Base-by-base conservation (phyloP, 208 protist genomes). In the Leishmania braziliensis region DNA sequence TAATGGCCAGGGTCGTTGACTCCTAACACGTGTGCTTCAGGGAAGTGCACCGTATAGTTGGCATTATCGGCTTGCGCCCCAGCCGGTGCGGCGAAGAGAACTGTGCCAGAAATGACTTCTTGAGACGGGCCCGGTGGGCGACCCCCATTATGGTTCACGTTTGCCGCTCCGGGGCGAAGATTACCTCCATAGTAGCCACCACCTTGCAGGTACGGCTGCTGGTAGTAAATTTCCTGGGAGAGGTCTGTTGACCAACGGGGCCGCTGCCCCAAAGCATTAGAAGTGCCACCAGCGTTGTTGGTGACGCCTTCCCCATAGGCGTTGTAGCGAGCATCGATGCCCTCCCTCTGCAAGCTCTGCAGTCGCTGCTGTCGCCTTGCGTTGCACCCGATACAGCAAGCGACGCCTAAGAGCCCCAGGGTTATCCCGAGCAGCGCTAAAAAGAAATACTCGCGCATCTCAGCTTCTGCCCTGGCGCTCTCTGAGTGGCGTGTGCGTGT, bases 61-160 rank as follows among this genome's bases (percentile, higher is more conserved):
- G 53, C 58, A 36, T 69, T 68, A 5, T 36, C 58, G 5, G n/a
- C 63, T 39, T 63, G 65, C 8, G 46, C 48, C 39, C 66, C 74
- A 23, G 80, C 18, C 16, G 80, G 74, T 5, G 74, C 80, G 12
- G 66, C 72, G 80, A 75, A 79, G 65, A 83, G 80, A 0, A 79
- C 74, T 1, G 80, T 83, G 29, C 74, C 80, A 1, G 72, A 43
- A 0, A 79, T 3, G 43, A 71, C 46, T 33, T 16, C 43, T 5
- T 29, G 51, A 39, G 54, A 26, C 26, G 5, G 14, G 23, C 46
- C 23, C 20, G 36, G 54, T 63, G 53, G 18, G 69, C 43, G 10
- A n/a, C 68, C 48, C 50, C 18, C 63, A 50, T 60, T n/a, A 23
- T 29, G 14, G 43, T 33, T 46, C 46, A 16, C 39, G 68, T 14